Base-by-base conservation (phyloP, 139 green algal genomes). In the Tetradesmus lagerheimii region DNA sequence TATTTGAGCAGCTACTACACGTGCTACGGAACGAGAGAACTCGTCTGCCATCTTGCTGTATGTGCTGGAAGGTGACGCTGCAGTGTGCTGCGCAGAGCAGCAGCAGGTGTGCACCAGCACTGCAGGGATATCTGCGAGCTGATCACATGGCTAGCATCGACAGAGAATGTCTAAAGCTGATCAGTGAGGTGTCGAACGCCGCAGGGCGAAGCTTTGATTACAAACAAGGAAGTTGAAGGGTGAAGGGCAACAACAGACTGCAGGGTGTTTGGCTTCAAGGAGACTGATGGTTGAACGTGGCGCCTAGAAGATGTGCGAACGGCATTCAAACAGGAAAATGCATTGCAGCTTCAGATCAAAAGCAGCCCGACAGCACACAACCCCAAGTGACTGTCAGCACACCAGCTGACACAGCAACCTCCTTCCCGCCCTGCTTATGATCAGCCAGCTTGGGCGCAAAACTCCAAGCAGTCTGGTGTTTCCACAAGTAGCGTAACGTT, bases 1-100 rank as follows among this genome's bases (percentile, higher is more conserved):
- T 18, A 98, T 89, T 85, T 98, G 94, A 6, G 92, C 92, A 34
- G 92, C 94, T 0, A 92, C 94, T 5, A 96, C 81, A 1, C 92
- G 84, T 1, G 97, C 95, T 0, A 98, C 47, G 0, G 89, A 74
- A 0, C 93, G 84, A 0, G 96, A 92, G 64, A 97, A 98, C 0
- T 93, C 85, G 6, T 98, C 97, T 29, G 81, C 81, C 81, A 87
- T 87, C 15, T 12, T 80, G 35, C 15, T 45, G 20, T 31, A n/a
- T 71, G 67, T 78, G 67, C 67, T 39, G 67, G n/a, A 11, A 23
- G n/a, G n/a, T 37, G 1, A 20, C 14, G 8, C 1, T 4, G 67
- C n/a, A 78, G 67, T 37, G n/a, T 41, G 9, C 47, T 11, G 23
- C 57, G 8, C 20, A 71, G 57, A 31, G 57, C 57, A 71, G 57